These are phyloP conservation scores for Keithomyces neogunnii DNA, from an alignment of 2,329 filamentous ascomycete genomes.

Conservation along the genomic window DNA sequence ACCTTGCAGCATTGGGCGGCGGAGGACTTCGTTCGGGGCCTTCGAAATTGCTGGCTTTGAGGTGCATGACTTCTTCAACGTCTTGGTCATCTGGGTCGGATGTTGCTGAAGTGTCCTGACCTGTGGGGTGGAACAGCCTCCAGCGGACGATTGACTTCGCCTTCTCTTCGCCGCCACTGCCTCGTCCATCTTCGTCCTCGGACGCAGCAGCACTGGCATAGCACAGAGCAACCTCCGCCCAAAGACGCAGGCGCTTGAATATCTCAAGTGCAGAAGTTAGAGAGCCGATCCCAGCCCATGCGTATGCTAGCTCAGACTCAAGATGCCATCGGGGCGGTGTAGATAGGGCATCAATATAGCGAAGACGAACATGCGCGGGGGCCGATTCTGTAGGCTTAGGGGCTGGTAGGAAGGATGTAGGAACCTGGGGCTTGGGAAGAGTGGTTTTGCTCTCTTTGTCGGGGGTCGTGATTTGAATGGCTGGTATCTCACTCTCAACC, in stretches of 20 bases:
- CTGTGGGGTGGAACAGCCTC: conserved; percentile 65
- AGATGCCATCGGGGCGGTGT: conserved; percentile 89
- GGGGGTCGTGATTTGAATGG: conserved; percentile 35
- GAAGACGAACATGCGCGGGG: conserved; percentile 63
- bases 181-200: conserved; percentile 48
- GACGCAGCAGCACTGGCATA: conserved; percentile 55
- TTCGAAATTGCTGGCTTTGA: conserved; percentile 42
- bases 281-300: conserved; percentile 87
- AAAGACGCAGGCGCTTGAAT: conserved; percentile 85
- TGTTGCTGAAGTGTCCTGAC: conserved; percentile 15
- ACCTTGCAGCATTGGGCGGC: conserved; percentile 72
- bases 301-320: conserved; percentile 82
- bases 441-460: conserved; percentile 18
- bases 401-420: conserved; percentile 74
- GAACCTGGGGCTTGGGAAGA: conserved; percentile 26
- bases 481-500: conserved; percentile 27
- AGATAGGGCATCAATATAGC: conserved; percentile 75
- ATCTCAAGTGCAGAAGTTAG: conserved; percentile 88
- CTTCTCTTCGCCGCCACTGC: conserved; percentile 63
- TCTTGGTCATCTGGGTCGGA: conserved; percentile 42
- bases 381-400: conserved; percentile 71
- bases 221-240: conserved; percentile 91
- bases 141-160: conserved; percentile 68
- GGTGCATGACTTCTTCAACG: conserved; percentile 43
- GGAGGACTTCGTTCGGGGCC: conserved; percentile 61